Evolutionary conservation across 1,284 basidiomycete species (phyloP).

Genomic region (Cryptococcus amylolentus): DNA sequence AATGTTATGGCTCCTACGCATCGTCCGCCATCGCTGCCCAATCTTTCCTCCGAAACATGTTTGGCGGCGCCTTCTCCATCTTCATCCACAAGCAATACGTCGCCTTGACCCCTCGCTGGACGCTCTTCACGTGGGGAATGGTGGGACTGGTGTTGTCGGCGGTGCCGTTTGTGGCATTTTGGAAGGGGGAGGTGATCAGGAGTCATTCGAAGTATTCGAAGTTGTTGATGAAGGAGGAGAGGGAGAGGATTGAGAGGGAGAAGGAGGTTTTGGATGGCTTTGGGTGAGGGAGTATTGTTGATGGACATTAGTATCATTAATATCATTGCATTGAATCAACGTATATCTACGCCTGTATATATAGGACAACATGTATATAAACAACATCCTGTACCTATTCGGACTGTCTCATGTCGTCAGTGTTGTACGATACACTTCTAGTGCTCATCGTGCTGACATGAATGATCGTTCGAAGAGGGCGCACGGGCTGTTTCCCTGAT

Average conservation of each 20-base stretch:
- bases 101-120: slow-evolving; percentile 24
- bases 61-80: slow-evolving; percentile 25
- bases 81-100: slow-evolving; percentile 19
- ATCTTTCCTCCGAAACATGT: slow-evolving; percentile 26
- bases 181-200: slow-evolving; percentile 39
- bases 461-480: too few species aligned
- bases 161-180: slow-evolving; percentile 42
- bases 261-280: slow-evolving; percentile 9
- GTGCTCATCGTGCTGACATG: too few species aligned
- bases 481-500: too few species aligned
- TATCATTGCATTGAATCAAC: too few species aligned
- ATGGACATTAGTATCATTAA: too few species aligned
- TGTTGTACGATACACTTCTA: too few species aligned
- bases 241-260: slow-evolving; percentile 29
- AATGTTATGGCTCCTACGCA: slow-evolving; percentile 28
- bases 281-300: neutral
- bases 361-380: too few species aligned
- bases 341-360: too few species aligned
- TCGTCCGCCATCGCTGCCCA: slow-evolving; percentile 25
- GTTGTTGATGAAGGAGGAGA: slow-evolving; percentile 40
- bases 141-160: slow-evolving; percentile 26
- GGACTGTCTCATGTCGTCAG: too few species aligned
- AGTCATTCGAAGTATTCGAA: slow-evolving; percentile 34
- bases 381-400: too few species aligned
- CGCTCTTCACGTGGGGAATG: slow-evolving; percentile 18